A percentile compares a stretch with the other conserved stretches of the same genome.
phyloP scores from a whole-genome alignment of 805 yeast genomes.

The Wickerhamomyces strasburgensis region DNA sequence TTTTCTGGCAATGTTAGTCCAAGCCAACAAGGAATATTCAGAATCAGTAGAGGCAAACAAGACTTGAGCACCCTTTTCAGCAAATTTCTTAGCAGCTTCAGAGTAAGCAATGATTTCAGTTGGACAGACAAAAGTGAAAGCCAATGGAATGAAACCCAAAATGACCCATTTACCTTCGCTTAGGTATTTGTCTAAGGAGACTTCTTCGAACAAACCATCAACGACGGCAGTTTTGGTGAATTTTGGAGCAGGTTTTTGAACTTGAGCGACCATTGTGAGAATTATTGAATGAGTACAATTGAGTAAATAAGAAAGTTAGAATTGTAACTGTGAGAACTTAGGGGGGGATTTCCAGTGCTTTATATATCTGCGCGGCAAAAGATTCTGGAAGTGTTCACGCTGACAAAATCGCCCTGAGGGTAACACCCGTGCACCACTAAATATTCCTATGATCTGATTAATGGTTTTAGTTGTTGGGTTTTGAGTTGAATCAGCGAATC shows the following conservation, averaged over 20 bases:
- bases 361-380: conserved; percentile 8
- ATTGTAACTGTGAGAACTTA: conserved; percentile 1
- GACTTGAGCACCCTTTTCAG: conserved; percentile 81
- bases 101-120: conserved; percentile 99
- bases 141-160: conserved; percentile 95
- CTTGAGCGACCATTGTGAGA: conserved; percentile 72
- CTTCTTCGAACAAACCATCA: conserved; percentile 93
- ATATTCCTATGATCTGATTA: too few relatives aligned
- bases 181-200: conserved; percentile 82
- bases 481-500: not conserved
- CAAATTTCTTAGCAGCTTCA: conserved; percentile 86
- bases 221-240: conserved; percentile 97
- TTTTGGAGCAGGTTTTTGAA: conserved; percentile 94
- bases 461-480: too few relatives aligned
- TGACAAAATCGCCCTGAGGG: conserved; percentile 13
- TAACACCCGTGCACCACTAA: not conserved
- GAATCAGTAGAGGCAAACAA: conserved; percentile 98
- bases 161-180: conserved; percentile 93
- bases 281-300: not conserved
- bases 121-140: conserved; percentile 99
- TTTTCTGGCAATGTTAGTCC: conserved; percentile 95
- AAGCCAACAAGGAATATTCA: conserved; percentile 93
- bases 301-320: too few relatives aligned
- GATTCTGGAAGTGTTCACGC: conserved; percentile 15
- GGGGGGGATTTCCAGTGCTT: conserved; percentile 4